These are phyloP conservation scores for Oemleria cerasiformis DNA, from an alignment of 306 rosid genomes.

Conservation along the genomic window DNA sequence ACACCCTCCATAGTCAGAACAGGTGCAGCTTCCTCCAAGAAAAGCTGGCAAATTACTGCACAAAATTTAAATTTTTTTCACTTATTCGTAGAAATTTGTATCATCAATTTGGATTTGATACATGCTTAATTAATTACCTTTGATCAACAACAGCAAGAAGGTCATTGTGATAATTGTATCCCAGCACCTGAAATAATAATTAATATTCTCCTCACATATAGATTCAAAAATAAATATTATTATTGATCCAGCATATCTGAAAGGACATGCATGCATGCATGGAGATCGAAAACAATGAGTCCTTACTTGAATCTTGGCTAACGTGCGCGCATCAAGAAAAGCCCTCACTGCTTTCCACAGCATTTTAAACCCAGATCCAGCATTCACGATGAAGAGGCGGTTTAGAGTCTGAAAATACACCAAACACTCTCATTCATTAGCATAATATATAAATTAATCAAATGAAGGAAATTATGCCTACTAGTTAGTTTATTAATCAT, in stretches of 20 bases:
- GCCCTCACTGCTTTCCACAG: constrained; percentile 81
- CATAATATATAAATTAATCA: too few species aligned
- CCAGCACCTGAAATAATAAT: constrained; percentile 62
- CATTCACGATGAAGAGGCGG: constrained; percentile 71
- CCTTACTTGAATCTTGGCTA: constrained; percentile 68
- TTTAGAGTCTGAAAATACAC: constrained; percentile 70
- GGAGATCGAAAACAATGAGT: background rate
- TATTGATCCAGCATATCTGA: too few species aligned
- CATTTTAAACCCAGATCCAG: constrained; percentile 79
- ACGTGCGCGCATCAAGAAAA: constrained; percentile 69
- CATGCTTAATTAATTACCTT: constrained; percentile 40
- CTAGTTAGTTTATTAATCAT: too few species aligned
- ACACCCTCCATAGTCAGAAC: constrained; percentile 82
- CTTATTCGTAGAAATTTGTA: too few species aligned
- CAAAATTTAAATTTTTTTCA: background rate
- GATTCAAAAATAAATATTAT: too few species aligned
- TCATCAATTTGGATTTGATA: background rate
- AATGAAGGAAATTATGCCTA: too few species aligned
- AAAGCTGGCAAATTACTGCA: constrained; percentile 81
- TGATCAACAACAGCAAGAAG: constrained; percentile 55
- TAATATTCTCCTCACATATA: too few species aligned
- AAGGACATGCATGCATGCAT: too few species aligned
- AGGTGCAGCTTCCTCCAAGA: constrained; percentile 78
- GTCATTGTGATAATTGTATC: constrained; percentile 47
- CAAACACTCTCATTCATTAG: too few species aligned